Base-by-base conservation (phyloP, 805 yeast species). In the Ogataea allantospora region DNA sequence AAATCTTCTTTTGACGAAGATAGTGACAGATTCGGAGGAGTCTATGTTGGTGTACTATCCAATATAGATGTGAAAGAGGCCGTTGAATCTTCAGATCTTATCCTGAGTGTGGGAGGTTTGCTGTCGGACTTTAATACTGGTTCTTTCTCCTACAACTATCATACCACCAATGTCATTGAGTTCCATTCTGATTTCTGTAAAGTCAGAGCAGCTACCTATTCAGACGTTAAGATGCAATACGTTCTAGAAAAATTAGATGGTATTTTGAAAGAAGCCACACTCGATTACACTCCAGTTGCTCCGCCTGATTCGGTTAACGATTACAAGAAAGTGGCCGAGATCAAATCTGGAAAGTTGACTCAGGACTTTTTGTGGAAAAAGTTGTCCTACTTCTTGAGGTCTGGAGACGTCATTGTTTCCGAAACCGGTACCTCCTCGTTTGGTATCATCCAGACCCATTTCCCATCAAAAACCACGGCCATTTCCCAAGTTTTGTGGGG, bases 121-220 rank as follows among this genome's bases (percentile, higher is more conserved):
- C 68, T 86, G 57, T 84, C 93, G 35, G 95, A 86, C 65, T 87
- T 83, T 78, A 86, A 86, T 74, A 86, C 95, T 33, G 95, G 95
- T 59, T 83, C 95, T 14, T 82, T 82, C 71, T 78, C 88, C 24
- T 82, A 82, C 67, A 73, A 81, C 40, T 80, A 80, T 70, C 73
- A 77, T 63, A 82, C 89, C 53, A 78, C 75, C 63, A 81, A 82
- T 67, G 75, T 82, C 55, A 76, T 82, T 48, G 89, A 82, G 67
- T 80, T 82, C 75, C 89, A 82, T 66, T 80, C 88, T 13, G 84
- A 82, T 66, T 71, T 78, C 68, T 77, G 79, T 58, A 80, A 80
- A 67, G 77, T 81, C 60, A 77, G 71, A 60, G 75, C 68, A 54
- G 88, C 88, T 42, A 72, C 77, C 25, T 82, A 76, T 75, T 81